Evolutionary conservation across 106 monocot genomes (phyloP).

Genomic region (Agapanthus africanus): DNA sequence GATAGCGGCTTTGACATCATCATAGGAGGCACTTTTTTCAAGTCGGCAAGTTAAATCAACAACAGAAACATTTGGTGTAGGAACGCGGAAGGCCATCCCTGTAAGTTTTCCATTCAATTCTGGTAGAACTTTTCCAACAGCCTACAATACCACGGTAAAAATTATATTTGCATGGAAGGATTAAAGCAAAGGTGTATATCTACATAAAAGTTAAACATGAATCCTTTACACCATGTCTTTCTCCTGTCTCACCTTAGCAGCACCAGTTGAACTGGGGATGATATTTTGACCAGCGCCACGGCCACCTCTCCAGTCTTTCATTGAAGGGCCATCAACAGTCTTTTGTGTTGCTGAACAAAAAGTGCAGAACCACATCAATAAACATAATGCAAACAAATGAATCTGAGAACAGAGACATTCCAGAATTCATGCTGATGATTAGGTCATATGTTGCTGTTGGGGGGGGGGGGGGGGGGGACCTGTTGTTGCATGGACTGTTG

Average conservation of each 20-base stretch:
- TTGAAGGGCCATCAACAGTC: constrained; percentile 98
- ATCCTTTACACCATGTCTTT: background rate
- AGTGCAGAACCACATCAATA: background rate
- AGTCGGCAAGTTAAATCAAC: constrained; percentile 95
- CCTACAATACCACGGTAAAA: constrained; percentile 26
- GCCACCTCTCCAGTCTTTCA: constrained; percentile 96
- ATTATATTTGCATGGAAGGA: constrained; percentile 6
- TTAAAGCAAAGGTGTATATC: background rate
- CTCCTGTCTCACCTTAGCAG: constrained; percentile 60
- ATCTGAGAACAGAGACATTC: too few relatives aligned
- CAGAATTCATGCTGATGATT: too few relatives aligned
- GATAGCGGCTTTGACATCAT: constrained; percentile 84
- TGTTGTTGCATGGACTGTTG: constrained; percentile 98
- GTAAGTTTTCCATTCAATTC: constrained; percentile 96
- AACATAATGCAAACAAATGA: background rate
- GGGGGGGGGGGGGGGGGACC: constrained; percentile 30
- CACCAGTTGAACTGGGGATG: constrained; percentile 97
- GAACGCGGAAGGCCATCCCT: constrained; percentile 97
- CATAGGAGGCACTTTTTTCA: constrained; percentile 83
- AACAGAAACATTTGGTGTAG: constrained; percentile 94
- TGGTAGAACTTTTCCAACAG: constrained; percentile 95
- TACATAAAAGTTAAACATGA: background rate
- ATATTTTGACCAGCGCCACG: constrained; percentile 97
- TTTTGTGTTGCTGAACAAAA: constrained; percentile 82
- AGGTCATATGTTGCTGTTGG: too few relatives aligned